A percentile compares a stretch with the other conserved stretches of the same genome.
phyloP scores from a whole-genome alignment of 2,329 filamentous ascomycete genomes.

The Colletotrichum sp. region DNA sequence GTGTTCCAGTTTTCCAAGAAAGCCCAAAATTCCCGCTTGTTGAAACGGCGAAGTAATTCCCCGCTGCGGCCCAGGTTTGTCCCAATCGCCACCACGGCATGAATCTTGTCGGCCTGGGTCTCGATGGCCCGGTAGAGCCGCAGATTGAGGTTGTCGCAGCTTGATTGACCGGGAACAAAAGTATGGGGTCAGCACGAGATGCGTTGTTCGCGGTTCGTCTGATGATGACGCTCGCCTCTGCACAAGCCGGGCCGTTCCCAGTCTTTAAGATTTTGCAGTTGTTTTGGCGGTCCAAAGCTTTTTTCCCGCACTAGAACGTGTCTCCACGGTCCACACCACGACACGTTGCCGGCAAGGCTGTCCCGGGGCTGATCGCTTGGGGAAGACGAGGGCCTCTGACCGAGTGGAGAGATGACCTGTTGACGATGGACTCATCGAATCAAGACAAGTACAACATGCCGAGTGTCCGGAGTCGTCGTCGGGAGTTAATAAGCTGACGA shows the following conservation, averaged over 20 bases:
- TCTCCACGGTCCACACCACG: constrained; percentile 8
- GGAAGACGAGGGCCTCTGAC: not conserved
- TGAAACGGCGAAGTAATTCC: constrained; percentile 1
- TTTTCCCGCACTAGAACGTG: not conserved
- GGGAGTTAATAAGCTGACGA: not conserved
- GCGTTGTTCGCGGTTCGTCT: constrained; percentile 12
- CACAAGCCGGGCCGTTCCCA: not conserved
- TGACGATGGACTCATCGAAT: not conserved
- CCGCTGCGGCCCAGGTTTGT: not conserved
- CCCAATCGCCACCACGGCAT: not conserved
- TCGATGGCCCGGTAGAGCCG: not conserved
- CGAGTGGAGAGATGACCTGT: not conserved
- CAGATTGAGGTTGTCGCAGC: constrained; percentile 18
- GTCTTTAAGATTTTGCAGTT: constrained; percentile 10
- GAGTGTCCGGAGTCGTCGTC: not conserved
- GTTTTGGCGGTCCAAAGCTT: not conserved
- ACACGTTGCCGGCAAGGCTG: constrained; percentile 10
- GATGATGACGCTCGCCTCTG: constrained; percentile 4
- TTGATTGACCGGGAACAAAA: constrained; percentile 4
- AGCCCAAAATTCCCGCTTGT: not conserved
- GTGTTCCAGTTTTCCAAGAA: not conserved
- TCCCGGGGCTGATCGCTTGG: constrained; percentile 8
- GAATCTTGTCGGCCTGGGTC: not conserved
- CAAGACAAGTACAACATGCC: not conserved
- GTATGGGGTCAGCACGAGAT: not conserved